phyloP scores from a whole-genome alignment of 2,329 filamentous ascomycete genomes.

The Cordyceps fumosorosea region DNA sequence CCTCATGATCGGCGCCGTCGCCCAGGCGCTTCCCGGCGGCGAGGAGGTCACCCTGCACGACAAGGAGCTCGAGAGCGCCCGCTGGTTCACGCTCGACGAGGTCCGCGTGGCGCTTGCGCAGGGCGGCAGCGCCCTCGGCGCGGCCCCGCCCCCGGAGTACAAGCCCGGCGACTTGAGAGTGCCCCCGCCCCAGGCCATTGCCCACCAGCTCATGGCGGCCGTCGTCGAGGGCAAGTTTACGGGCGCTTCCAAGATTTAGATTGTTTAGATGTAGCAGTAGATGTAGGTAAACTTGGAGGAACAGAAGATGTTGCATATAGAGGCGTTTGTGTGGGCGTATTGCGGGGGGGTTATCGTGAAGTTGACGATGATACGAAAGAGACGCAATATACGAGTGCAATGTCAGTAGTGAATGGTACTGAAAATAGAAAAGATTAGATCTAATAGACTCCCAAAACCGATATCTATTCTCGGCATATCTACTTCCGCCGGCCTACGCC shows the following conservation, averaged over 20 bases:
- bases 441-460: neutral
- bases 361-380: constrained; percentile 3
- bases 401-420: neutral
- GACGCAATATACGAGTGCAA: neutral
- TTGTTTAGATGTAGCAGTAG: neutral
- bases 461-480: neutral
- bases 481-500: neutral
- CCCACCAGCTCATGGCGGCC: constrained; percentile 76
- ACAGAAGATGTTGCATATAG: neutral
- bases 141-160: constrained; percentile 57
- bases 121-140: constrained; percentile 60
- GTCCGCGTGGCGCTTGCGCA: constrained; percentile 64
- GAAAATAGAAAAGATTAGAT: constrained; percentile 4
- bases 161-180: constrained; percentile 72
- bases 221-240: constrained; percentile 70
- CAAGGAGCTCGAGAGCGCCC: constrained; percentile 81
- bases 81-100: constrained; percentile 81
- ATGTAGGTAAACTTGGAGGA: neutral
- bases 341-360: neutral
- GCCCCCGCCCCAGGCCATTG: constrained; percentile 84
- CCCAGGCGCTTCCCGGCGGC: constrained; percentile 69
- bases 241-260: constrained; percentile 44
- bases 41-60: constrained; percentile 84
- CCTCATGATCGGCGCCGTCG: constrained; percentile 82
- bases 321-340: neutral